Conservation (phyloP, 805 yeast genomes). For the Jamesozyma hellenica region DNA sequence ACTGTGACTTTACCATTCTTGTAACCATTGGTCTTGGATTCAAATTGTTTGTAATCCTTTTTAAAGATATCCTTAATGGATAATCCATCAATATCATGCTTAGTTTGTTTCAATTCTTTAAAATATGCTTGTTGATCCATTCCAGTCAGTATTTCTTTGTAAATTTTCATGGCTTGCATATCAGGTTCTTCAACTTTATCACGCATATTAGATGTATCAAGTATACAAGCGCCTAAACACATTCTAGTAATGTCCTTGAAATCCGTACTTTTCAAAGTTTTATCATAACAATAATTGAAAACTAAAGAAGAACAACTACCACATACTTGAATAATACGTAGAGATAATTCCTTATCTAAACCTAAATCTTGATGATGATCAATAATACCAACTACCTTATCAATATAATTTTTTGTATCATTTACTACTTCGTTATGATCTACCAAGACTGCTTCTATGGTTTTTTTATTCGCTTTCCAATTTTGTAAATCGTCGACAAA, state of each 20-base stretch:
- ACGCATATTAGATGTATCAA: slow-evolving; percentile 66
- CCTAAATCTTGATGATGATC: slow-evolving; percentile 84
- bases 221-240: slow-evolving; percentile 55
- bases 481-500: slow-evolving; percentile 58
- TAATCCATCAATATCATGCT: slow-evolving; percentile 55
- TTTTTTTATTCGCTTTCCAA: slow-evolving; percentile 5
- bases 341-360: slow-evolving; percentile 39
- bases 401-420: slow-evolving; percentile 25
- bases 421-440: slow-evolving; percentile 74
- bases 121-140: slow-evolving; percentile 23
- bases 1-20: slow-evolving; percentile 27
- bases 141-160: slow-evolving; percentile 22
- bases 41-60: slow-evolving; percentile 78
- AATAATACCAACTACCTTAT: slow-evolving; percentile 47
- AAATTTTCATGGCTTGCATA: slow-evolving; percentile 32
- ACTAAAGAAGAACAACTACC: slow-evolving; percentile 82
- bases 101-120: slow-evolving; percentile 36
- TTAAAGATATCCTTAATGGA: slow-evolving; percentile 50
- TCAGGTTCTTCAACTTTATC: slow-evolving; percentile 58
- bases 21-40: slow-evolving; percentile 26
- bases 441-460: slow-evolving; percentile 49
- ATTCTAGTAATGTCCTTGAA: slow-evolving; percentile 35
- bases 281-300: slow-evolving; percentile 45
- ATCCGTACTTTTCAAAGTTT: background rate
- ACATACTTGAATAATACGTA: slow-evolving; percentile 48